Evolutionary conservation across 225 moss, liverwort and hornwort species (phyloP).

Genomic region (Straminergon stramineum): DNA sequence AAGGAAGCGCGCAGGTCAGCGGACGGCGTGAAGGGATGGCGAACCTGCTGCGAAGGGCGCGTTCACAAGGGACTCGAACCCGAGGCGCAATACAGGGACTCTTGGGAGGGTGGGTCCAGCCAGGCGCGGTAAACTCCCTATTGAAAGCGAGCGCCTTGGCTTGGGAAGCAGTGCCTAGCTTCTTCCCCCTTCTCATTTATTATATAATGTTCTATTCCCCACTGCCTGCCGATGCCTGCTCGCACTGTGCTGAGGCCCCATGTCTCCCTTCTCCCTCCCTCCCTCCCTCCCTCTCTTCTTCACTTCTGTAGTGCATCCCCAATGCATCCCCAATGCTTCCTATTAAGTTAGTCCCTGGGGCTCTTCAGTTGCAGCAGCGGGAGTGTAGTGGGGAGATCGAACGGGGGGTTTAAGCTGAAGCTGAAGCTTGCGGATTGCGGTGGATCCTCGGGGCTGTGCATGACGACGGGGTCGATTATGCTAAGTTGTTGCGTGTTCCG

Average conservation of each 20-base stretch:
- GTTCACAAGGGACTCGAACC: neutral
- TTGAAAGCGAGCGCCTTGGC: neutral
- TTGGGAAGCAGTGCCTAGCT: neutral
- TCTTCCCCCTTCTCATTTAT: neutral
- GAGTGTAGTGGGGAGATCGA: neutral
- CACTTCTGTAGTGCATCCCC: neutral
- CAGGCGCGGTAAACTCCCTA: neutral
- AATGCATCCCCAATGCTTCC: neutral
- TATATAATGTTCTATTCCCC: constrained; percentile 14
- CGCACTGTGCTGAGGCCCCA: neutral
- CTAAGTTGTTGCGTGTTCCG: too few species aligned
- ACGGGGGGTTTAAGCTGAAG: neutral
- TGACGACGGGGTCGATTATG: constrained; percentile 13
- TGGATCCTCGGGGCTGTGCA: neutral
- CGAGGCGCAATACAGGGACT: constrained; percentile 35
- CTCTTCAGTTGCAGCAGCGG: neutral
- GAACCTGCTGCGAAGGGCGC: neutral
- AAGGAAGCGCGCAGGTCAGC: constrained; percentile 19
- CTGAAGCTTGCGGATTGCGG: neutral
- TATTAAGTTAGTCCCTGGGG: neutral
- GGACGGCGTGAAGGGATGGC: neutral
- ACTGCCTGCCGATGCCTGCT: constrained; percentile 44
- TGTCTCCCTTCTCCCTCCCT: neutral
- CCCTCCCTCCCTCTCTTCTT: neutral
- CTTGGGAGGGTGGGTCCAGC: neutral